Evolutionary conservation across 2,329 filamentous ascomycete genomes (phyloP), one percentile per base, ranked within the genome.

Genomic region (Aspergillus hiratsukae): DNA sequence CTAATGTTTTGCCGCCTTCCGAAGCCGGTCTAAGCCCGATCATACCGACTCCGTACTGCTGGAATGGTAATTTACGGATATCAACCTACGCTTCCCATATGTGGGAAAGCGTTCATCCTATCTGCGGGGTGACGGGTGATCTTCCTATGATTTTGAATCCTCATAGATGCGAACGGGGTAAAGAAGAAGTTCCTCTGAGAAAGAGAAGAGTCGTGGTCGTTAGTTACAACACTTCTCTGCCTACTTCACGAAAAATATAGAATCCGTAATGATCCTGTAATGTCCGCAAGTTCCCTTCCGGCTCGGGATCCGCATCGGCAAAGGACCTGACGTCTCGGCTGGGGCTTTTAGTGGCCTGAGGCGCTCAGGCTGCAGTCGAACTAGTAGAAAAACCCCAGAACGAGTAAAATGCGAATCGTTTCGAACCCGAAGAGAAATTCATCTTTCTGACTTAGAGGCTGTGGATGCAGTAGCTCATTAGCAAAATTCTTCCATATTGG

Each of bases 1-100:
- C 17, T 50, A 51, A 58, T 52, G 50, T 51, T 64, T 64, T 64
- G 61, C 62, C 62, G 62, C 57, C 60, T 59, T 60, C 59, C 61
- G 61, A 63, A 62, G 62, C 59, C 61, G 62, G 56, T 56, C 61
- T 61, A 60, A 60, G 58, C 10, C 40, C 27, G 25, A 19, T 19
- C 19, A 28, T 55, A 52, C 53, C 31, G 31, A 17, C 31, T 35
- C 11, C 29, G 11, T 35, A 45, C 49, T 7, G 29, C 23, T 48
- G 40, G 28, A 19, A 14, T 23, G 23, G 23, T 27, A 46, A 46
- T 46, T 46, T 46, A 46, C 43, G 14, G 4, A 6, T 43, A 21
- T 21, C 10, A 21, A 11, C n/a, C n/a, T n/a, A n/a, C 14, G 10
- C 6, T 14, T 35, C 31, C 31, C 31, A 3, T 7, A 17, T 14